phyloP scores from a whole-genome alignment of 2,329 filamentous ascomycete genomes.

The Venturia nashicola region DNA sequence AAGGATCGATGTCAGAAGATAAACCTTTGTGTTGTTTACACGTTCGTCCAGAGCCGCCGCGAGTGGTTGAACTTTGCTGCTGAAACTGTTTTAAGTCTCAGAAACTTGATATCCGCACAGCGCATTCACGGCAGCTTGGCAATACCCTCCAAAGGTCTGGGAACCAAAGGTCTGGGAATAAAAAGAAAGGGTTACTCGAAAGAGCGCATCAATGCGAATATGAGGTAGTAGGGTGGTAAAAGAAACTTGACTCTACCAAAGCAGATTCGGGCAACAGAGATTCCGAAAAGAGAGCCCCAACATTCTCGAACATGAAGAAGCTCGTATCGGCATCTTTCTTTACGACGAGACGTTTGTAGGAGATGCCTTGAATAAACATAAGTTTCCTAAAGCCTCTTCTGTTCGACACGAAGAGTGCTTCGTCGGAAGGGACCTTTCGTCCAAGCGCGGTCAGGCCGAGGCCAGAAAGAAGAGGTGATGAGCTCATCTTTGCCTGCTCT shows the following conservation, averaged over 20 bases:
- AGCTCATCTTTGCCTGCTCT: background rate
- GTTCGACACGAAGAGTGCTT: background rate
- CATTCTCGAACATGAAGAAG: background rate
- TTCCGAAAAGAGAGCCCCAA: background rate
- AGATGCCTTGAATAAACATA: background rate
- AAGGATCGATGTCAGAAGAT: background rate
- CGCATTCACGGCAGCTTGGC: background rate
- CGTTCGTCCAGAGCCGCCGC: background rate
- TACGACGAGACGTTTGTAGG: background rate
- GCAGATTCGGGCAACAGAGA: background rate
- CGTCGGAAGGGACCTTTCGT: background rate
- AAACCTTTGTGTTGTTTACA: background rate
- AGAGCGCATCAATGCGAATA: background rate
- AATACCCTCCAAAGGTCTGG: background rate
- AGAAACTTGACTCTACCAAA: background rate
- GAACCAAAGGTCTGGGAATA: background rate
- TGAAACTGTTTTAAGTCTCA: background rate
- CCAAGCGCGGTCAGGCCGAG: background rate
- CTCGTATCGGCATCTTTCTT: background rate
- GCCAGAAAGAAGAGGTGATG: background rate
- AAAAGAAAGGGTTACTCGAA: background rate
- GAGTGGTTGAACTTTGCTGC: background rate
- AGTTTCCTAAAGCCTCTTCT: background rate
- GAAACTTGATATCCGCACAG: background rate
- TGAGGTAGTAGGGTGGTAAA: background rate